A percentile compares a stretch with the other conserved stretches of the same genome.
phyloP scores from a whole-genome alignment of 2,329 filamentous ascomycete species.

The Plectosphaerella cucumerina region DNA sequence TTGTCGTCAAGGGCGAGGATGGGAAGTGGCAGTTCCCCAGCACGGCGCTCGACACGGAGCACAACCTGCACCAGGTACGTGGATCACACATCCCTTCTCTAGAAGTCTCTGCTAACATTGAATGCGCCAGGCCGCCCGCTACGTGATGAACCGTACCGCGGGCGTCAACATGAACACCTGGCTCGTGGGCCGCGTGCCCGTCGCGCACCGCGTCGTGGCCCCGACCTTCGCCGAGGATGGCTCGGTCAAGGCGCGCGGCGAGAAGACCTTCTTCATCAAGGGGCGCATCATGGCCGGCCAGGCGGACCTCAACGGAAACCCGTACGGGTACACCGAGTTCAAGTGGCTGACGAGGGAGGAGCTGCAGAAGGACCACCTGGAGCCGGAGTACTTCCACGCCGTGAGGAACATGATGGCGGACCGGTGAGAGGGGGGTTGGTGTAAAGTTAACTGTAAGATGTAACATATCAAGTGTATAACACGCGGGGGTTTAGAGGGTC shows the following conservation, averaged over 20 bases:
- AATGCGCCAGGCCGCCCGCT: conserved; percentile 71
- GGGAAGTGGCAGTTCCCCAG: conserved; percentile 80
- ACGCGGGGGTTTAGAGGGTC: neutral
- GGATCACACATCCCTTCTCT: too few species aligned
- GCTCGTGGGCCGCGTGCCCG: conserved; percentile 86
- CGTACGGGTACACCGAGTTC: conserved; percentile 73
- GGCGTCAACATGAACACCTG: conserved; percentile 98
- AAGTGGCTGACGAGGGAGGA: conserved; percentile 92
- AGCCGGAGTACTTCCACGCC: conserved; percentile 64
- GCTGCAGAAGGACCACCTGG: conserved; percentile 59
- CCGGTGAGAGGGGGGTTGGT: conserved; percentile 44
- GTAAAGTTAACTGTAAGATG: neutral
- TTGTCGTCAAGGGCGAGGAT: conserved; percentile 71
- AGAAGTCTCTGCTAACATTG: neutral
- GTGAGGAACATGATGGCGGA: conserved; percentile 82
- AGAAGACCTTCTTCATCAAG: conserved; percentile 96
- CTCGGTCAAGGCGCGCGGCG: conserved; percentile 47
- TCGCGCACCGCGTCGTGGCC: conserved; percentile 70
- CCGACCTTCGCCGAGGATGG: conserved; percentile 41
- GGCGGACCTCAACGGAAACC: conserved; percentile 70
- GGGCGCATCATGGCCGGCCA: conserved; percentile 96
- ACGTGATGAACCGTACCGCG: conserved; percentile 70
- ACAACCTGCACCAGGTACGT: conserved; percentile 80
- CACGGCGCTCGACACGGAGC: conserved; percentile 62
- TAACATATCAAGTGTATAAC: neutral